phyloP scores from a whole-genome alignment of 148 eudicot species.

The Salicornia ramosissima region DNA sequence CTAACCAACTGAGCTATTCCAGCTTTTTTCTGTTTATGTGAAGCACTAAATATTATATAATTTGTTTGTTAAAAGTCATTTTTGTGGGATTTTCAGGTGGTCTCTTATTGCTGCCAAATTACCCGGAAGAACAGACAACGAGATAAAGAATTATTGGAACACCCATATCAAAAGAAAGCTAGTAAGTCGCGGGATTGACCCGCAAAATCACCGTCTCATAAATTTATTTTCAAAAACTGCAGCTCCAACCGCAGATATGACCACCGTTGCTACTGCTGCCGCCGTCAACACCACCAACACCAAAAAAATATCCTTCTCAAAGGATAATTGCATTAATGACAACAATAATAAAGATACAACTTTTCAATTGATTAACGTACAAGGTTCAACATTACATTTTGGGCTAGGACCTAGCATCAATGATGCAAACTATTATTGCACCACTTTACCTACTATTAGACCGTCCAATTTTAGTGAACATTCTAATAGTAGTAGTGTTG shows the following conservation, averaged over 20 bases:
- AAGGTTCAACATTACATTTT: slow-evolving; percentile 33
- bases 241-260: too few species aligned
- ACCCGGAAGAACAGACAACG: slow-evolving; percentile 44
- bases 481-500: slow-evolving; percentile 30
- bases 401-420: not conserved
- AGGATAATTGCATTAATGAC: not conserved
- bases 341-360: not conserved
- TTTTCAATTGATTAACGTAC: slow-evolving; percentile 30
- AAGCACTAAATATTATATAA: not conserved
- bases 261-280: not conserved
- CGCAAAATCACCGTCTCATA: slow-evolving; percentile 34
- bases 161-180: slow-evolving; percentile 44
- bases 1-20: slow-evolving; percentile 56
- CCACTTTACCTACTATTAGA: slow-evolving; percentile 4
- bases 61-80: not conserved
- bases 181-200: slow-evolving; percentile 41
- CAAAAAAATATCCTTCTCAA: not conserved
- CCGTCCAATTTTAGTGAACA: slow-evolving; percentile 25
- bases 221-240: slow-evolving; percentile 1
- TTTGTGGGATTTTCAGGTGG: slow-evolving; percentile 25
- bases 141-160: slow-evolving; percentile 50
- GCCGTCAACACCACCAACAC: not conserved
- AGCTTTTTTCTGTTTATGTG: not conserved
- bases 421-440: not conserved
- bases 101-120: slow-evolving; percentile 40